phyloP scores from a whole-genome alignment of 2,329 filamentous ascomycete species.

The Bretziella fagacearum region DNA sequence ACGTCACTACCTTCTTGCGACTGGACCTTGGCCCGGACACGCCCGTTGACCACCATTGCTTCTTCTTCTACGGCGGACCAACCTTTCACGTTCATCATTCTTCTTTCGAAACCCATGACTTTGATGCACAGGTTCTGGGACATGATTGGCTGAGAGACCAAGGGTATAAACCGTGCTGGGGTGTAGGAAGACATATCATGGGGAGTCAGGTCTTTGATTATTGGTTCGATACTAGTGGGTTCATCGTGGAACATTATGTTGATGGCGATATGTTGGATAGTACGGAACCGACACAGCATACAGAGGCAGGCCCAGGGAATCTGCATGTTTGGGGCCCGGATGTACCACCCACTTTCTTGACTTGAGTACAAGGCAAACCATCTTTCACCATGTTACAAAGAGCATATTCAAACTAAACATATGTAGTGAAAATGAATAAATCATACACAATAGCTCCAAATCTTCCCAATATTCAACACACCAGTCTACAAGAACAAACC shows the following conservation, averaged over 20 bases:
- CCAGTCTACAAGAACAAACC: neutral
- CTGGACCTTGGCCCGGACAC: conserved; percentile 28
- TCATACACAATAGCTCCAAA: no score
- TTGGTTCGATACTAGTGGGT: conserved; percentile 37
- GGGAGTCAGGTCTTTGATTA: conserved; percentile 49
- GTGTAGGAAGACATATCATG: conserved; percentile 51
- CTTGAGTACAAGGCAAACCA: no score
- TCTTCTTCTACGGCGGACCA: conserved; percentile 33
- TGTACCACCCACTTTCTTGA: neutral
- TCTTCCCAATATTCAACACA: neutral
- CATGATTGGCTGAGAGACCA: conserved; percentile 50
- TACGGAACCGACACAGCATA: conserved; percentile 30
- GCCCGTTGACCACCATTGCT: conserved; percentile 33
- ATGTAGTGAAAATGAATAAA: no score
- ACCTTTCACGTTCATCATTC: conserved; percentile 46
- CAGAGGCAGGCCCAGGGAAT: conserved; percentile 25
- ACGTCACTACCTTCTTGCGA: conserved; percentile 30
- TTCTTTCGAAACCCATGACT: conserved; percentile 54
- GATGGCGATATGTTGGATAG: conserved; percentile 50
- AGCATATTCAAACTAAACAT: no score
- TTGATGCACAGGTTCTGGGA: conserved; percentile 51
- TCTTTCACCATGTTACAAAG: no score
- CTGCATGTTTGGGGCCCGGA: conserved; percentile 29
- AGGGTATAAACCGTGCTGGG: conserved; percentile 51
- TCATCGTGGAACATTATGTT: conserved; percentile 54